Conservation (phyloP, 352 stramenopile genomes). For the Poterioochromonas sp. region DNA sequence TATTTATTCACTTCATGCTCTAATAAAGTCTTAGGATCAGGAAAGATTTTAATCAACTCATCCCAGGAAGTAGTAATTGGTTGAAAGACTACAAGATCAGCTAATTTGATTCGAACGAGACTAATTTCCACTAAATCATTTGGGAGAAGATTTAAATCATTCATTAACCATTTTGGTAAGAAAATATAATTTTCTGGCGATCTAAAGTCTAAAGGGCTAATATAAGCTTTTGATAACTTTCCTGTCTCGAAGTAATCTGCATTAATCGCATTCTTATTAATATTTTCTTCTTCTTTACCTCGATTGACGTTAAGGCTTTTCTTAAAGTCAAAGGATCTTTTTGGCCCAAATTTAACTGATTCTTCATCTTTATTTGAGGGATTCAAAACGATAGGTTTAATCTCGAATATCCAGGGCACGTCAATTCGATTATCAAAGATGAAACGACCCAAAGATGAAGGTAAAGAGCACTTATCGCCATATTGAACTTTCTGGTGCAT, state of each 20-base stretch:
- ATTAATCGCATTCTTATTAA: not conserved
- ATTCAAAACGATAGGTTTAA: conserved; percentile 1
- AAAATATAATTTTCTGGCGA: conserved; percentile 39
- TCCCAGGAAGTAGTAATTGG: conserved; percentile 23
- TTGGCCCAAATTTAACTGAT: not conserved
- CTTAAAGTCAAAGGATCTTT: not conserved
- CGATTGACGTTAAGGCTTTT: no score
- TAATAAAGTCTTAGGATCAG: conserved; percentile 7
- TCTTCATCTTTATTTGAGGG: not conserved
- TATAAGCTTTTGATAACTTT: conserved; percentile 14
- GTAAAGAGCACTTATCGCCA: conserved; percentile 32
- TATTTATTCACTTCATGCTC: conserved; percentile 37
- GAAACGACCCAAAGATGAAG: conserved; percentile 1
- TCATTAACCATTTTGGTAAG: conserved; percentile 34
- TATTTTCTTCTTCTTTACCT: no score
- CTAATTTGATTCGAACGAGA: conserved; percentile 29
- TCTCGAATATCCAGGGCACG: conserved; percentile 35
- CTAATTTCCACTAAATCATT: conserved; percentile 32
- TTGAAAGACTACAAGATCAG: conserved; percentile 25
- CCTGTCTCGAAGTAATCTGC: not conserved
- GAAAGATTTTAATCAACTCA: not conserved
- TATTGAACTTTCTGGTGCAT: conserved; percentile 33
- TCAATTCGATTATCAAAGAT: conserved; percentile 35
- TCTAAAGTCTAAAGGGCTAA: conserved; percentile 31
- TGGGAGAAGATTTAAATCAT: not conserved